Base-by-base conservation (phyloP, 208 protist species). In the Trypanosomatidae sp. region DNA sequence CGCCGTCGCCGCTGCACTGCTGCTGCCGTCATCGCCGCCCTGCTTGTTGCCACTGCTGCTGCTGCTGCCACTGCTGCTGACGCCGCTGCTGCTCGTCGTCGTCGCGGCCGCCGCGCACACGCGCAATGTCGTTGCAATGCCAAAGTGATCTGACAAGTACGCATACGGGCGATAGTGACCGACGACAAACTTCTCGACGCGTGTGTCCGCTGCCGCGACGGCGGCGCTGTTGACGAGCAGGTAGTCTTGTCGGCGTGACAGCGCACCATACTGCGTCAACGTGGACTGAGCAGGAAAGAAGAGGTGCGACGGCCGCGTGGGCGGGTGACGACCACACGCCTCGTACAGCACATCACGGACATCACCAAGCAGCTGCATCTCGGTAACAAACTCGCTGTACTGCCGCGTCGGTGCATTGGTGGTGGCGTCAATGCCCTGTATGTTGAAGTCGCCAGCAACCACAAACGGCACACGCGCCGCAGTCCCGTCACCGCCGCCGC, bases 91-190 rank as follows among this genome's bases (percentile, higher is more conserved):
- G 11, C 30, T 35, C 11, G 30, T 35, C 30, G n/a, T 35, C 30
- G 11, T 35, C n/a, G 30, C 30, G 30, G 30, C 30, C 30, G n/a
- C n/a, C n/a, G n/a, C 30, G n/a, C 11, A n/a, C 11, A 35, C 11
- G n/a, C n/a, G 30, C 11, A 35, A n/a, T 13, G 43, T 59, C 8
- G 66, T 47, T 3, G 67, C 53, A 15, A 90, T 63, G 27, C 85
- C 85, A 63, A 88, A 94, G 60, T 94, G 85, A 54, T 94, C 81
- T 4, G 79, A 89, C 6, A 94, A 65, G 49, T 94, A 91, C 6
- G 67, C 66, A 64, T 91, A 94, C 10, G 85, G 85, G 10, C 75
- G 69, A 19, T 66, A 46, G 47, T 61, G 73, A 43, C 70, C 69
- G 26, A 73, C 71, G 21, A 89, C 70, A 61, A 89, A 94, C 61